These are phyloP conservation scores for Calonectria pseudoreteaudii DNA, from an alignment of 2,329 filamentous ascomycete genomes.

Conservation along the genomic window DNA sequence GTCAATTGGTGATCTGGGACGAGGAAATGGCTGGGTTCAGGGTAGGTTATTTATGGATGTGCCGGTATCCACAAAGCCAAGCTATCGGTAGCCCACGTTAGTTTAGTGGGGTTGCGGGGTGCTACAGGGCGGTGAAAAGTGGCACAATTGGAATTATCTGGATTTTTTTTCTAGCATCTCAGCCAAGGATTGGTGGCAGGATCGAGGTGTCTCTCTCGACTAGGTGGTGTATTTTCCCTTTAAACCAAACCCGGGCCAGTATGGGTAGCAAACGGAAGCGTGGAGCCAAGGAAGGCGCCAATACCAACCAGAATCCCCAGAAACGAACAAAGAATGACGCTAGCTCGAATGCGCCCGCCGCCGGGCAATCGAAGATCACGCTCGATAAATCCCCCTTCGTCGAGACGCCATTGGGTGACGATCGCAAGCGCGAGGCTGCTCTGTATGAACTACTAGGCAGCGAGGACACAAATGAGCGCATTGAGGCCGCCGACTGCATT, in stretches of 20 bases:
- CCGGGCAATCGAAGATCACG: conserved; percentile 40
- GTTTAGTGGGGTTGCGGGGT: conserved; percentile 34
- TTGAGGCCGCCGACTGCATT: conserved; percentile 69
- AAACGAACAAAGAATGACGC: conserved; percentile 49
- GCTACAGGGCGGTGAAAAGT: conserved; percentile 34
- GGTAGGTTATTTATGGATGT: conserved; percentile 3
- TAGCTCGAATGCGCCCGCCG: conserved; percentile 32
- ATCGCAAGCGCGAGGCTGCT: conserved; percentile 67
- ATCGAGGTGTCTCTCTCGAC: conserved; percentile 12
- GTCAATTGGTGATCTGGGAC: background rate
- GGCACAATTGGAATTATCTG: conserved; percentile 33
- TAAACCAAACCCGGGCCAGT: conserved; percentile 14
- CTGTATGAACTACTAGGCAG: conserved; percentile 73
- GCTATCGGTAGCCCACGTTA: conserved; percentile 3
- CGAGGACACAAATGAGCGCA: conserved; percentile 66
- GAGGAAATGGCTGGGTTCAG: background rate
- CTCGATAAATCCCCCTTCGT: conserved; percentile 59
- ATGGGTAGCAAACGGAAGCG: conserved; percentile 53
- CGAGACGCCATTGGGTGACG: conserved; percentile 63
- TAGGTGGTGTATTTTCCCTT: conserved; percentile 10
- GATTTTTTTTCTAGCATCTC: conserved; percentile 32
- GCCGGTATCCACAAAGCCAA: background rate
- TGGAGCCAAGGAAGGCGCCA: conserved; percentile 46
- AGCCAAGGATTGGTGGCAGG: conserved; percentile 21
- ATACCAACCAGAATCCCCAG: conserved; percentile 37